These are phyloP conservation scores for Pezicula radicicola DNA, from an alignment of 2,329 filamentous ascomycete genomes.

Conservation along the genomic window DNA sequence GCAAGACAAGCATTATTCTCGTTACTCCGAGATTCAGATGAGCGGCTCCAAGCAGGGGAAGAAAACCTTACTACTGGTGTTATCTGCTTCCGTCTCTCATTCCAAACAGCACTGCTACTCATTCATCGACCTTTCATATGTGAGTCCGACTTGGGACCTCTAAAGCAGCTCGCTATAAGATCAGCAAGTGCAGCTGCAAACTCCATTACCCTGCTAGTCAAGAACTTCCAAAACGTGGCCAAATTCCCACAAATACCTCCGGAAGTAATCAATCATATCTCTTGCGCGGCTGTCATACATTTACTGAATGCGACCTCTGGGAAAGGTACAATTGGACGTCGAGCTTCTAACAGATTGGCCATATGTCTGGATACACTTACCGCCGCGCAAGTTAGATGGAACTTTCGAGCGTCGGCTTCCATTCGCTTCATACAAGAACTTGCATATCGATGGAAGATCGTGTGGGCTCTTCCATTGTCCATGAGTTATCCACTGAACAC, in stretches of 20 bases:
- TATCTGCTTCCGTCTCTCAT: background rate
- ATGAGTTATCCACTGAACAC: background rate
- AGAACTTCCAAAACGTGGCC: background rate
- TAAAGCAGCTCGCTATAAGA: background rate
- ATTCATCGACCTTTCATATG: background rate
- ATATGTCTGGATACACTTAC: background rate
- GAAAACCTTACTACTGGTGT: background rate
- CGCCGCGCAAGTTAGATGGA: background rate
- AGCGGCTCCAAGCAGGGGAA: background rate
- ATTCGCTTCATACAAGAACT: background rate
- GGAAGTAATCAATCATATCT: background rate
- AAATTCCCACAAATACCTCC: background rate
- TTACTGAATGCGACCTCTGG: background rate
- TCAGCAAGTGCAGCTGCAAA: background rate
- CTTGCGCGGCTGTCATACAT: background rate
- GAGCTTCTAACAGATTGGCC: background rate
- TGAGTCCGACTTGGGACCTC: background rate
- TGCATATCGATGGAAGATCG: background rate
- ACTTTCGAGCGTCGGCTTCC: background rate
- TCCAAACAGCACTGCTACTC: background rate
- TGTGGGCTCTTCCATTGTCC: background rate
- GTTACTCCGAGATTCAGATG: background rate
- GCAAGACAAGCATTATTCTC: background rate
- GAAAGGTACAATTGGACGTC: background rate
- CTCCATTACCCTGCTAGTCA: background rate